Percentiles rank a stretch among this genome's conserved stretches.
Conservation (phyloP, 441 rosid species). For the Cnidoscolus chayamansa region DNA sequence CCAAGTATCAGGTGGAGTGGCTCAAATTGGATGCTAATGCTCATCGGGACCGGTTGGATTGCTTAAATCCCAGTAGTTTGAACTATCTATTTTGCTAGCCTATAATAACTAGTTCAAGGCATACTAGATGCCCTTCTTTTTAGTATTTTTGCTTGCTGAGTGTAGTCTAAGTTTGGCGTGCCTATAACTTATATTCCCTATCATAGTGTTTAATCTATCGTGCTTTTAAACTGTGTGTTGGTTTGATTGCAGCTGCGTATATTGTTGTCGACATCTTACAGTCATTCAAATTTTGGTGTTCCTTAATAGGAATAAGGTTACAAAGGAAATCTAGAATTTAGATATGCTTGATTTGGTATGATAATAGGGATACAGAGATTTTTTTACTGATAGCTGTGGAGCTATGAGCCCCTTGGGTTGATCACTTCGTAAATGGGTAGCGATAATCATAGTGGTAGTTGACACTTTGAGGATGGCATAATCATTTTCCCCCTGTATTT, state of each 20-base stretch:
- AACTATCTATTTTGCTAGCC: slow-evolving; percentile 56
- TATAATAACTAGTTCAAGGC: slow-evolving; percentile 69
- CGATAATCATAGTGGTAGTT: slow-evolving; percentile 48
- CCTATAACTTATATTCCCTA: slow-evolving; percentile 41
- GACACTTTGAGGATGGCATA: slow-evolving; percentile 56
- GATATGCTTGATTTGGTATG: slow-evolving; percentile 37
- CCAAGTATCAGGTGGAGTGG: slow-evolving; percentile 30
- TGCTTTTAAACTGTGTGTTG: slow-evolving; percentile 28
- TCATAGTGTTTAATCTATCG: slow-evolving; percentile 43
- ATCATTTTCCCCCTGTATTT: slow-evolving; percentile 74
- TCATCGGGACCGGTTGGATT: slow-evolving; percentile 60
- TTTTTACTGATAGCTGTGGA: slow-evolving; percentile 38
- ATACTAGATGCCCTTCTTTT: slow-evolving; percentile 43
- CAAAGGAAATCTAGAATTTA: slow-evolving; percentile 24
- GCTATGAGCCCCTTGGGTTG: slow-evolving; percentile 42
- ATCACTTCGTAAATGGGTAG: slow-evolving; percentile 39
- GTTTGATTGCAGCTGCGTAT: neutral
- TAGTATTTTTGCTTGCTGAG: slow-evolving; percentile 52
- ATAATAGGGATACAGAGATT: slow-evolving; percentile 31
- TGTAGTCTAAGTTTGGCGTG: slow-evolving; percentile 69
- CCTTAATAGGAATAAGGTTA: slow-evolving; percentile 9
- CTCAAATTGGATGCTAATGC: slow-evolving; percentile 37
- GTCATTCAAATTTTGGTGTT: neutral
- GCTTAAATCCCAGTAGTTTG: slow-evolving; percentile 63
- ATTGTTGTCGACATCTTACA: neutral